These are phyloP conservation scores for Cynara cardunculus DNA, from an alignment of 129 eudicot genomes.

Conservation along the genomic window DNA sequence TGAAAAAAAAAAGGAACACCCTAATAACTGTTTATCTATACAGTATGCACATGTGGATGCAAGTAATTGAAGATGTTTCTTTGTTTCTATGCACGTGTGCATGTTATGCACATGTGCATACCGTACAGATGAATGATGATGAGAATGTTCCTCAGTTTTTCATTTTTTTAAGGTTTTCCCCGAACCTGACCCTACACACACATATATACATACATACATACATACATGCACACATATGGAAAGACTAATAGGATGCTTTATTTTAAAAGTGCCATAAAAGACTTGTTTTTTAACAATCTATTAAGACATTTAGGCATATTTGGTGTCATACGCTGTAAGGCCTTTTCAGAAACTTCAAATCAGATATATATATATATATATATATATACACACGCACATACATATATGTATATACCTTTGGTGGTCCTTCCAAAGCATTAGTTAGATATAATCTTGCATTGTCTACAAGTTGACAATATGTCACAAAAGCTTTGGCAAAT, in stretches of 20 bases:
- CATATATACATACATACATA: no score
- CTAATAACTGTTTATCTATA: no score
- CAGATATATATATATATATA: not conserved
- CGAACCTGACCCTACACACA: no score
- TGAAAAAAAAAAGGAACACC: no score
- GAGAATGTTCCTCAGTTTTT: no score
- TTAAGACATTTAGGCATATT: not conserved
- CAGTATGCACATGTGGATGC: no score
- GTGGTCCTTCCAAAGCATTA: slow-evolving; percentile 91
- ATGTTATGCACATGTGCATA: no score
- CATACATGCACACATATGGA: not conserved
- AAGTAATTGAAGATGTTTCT: no score
- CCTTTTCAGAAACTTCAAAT: not conserved
- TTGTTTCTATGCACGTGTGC: no score
- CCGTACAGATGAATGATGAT: no score
- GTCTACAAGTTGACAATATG: slow-evolving; percentile 90
- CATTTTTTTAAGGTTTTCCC: no score
- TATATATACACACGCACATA: no score
- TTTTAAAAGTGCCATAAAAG: not conserved
- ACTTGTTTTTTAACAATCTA: not conserved
- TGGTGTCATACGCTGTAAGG: not conserved
- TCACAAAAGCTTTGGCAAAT: slow-evolving; percentile 81
- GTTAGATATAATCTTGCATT: slow-evolving; percentile 81
- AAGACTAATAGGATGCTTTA: not conserved
- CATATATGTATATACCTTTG: slow-evolving; percentile 60